These are phyloP conservation scores for slime mould (Dictyostelium discoideum) DNA, from an alignment of 78 protist species.

Conservation along the genomic window dicty_2.7 NC_007089.4:2984501-2985000, in stretches of 20 bases:
- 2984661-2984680: neutral
- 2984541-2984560: neutral
- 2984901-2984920: neutral
- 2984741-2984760: neutral
- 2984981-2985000: conserved; percentile 60
- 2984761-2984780: neutral
- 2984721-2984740: neutral
- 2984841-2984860: too few species aligned
- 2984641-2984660: neutral
- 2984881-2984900: neutral
- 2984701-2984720: neutral
- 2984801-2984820: neutral
- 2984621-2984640: neutral
- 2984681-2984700: neutral
- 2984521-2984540: neutral
- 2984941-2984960: conserved; percentile 36
- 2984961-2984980: conserved; percentile 51
- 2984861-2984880: neutral
- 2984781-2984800: neutral
- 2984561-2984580: neutral
- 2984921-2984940: conserved; percentile 34
- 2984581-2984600: neutral
- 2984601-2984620: neutral
- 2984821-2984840: neutral
- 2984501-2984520: neutral